Percentiles rank a stretch among this genome's conserved stretches.
These are phyloP conservation scores for Rhizopus delemar DNA, from an alignment of 371 early-diverging fungal genomes.

Conservation along the genomic window DNA sequence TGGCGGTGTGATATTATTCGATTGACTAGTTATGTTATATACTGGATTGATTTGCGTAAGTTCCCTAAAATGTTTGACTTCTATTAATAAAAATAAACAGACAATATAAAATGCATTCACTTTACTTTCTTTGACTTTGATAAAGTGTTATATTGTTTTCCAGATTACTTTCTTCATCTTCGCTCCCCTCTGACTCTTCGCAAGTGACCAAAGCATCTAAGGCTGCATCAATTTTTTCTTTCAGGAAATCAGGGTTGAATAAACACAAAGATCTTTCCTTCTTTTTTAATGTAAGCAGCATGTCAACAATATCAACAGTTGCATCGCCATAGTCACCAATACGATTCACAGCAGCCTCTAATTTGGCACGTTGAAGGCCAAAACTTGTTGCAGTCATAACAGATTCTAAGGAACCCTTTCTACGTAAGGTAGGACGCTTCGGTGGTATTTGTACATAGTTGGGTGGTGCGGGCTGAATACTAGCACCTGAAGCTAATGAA, in stretches of 20 bases:
- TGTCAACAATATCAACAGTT: conserved; percentile 48
- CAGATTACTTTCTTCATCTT: conserved; percentile 14
- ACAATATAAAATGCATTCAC: neutral
- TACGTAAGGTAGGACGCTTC: conserved; percentile 37
- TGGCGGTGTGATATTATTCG: neutral
- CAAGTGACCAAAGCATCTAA: conserved; percentile 46
- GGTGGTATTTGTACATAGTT: conserved; percentile 7
- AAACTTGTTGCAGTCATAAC: conserved; percentile 52
- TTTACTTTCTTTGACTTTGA: conserved; percentile 10
- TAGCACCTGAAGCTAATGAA: conserved; percentile 42
- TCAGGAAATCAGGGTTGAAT: conserved; percentile 51
- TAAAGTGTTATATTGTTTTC: conserved; percentile 3
- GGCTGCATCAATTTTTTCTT: conserved; percentile 47
- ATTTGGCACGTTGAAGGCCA: conserved; percentile 39
- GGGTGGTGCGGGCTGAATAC: conserved; percentile 33
- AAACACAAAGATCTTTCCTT: conserved; percentile 53
- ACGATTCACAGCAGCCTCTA: conserved; percentile 42
- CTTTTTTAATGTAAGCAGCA: conserved; percentile 48
- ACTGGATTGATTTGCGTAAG: neutral
- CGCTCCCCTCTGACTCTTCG: conserved; percentile 27
- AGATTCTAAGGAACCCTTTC: conserved; percentile 48
- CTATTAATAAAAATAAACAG: neutral
- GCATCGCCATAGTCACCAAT: conserved; percentile 42
- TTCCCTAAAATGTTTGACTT: neutral
- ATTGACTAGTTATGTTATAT: neutral